Evolutionary conservation across 2,329 filamentous ascomycete genomes (phyloP).

Genomic region (Colletotrichum karsti): DNA sequence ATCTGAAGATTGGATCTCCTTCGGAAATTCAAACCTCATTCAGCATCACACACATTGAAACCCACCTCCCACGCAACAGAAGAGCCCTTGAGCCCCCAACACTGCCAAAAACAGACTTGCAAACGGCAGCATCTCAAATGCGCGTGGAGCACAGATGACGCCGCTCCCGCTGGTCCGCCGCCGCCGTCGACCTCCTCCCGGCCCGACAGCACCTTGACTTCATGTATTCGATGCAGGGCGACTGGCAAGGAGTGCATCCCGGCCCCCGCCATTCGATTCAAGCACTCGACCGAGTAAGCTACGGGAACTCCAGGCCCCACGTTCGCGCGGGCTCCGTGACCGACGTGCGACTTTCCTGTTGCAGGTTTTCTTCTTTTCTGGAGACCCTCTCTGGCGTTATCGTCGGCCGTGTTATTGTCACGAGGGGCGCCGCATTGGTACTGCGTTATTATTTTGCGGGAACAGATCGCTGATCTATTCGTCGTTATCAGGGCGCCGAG

Average conservation of each 20-base stretch:
- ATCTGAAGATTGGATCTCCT: too few species aligned
- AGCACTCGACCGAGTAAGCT: conserved; percentile 13
- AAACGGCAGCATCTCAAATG: conserved; percentile 21
- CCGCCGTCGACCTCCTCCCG: too few species aligned
- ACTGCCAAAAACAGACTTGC: neutral
- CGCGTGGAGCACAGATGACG: conserved; percentile 14
- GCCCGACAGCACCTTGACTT: neutral
- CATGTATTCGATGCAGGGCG: conserved; percentile 21
- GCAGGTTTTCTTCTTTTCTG: neutral
- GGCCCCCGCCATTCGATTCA: conserved; percentile 10
- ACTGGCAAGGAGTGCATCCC: conserved; percentile 7
- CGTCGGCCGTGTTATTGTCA: neutral
- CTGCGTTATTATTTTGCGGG: neutral
- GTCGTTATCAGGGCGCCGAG: conserved; percentile 5
- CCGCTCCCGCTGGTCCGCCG: conserved; percentile 2
- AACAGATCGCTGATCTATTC: conserved; percentile 9
- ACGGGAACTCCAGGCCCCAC: neutral
- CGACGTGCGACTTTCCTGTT: neutral
- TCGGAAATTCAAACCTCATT: conserved; percentile 9
- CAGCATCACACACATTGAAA: neutral
- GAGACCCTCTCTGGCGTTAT: neutral
- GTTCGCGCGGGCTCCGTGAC: neutral
- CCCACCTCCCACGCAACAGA: neutral
- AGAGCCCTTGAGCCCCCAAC: neutral
- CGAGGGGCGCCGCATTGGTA: neutral